These are phyloP conservation scores for Arthrobotrys musiformis DNA, from an alignment of 2,329 filamentous ascomycete species.

Conservation along the genomic window DNA sequence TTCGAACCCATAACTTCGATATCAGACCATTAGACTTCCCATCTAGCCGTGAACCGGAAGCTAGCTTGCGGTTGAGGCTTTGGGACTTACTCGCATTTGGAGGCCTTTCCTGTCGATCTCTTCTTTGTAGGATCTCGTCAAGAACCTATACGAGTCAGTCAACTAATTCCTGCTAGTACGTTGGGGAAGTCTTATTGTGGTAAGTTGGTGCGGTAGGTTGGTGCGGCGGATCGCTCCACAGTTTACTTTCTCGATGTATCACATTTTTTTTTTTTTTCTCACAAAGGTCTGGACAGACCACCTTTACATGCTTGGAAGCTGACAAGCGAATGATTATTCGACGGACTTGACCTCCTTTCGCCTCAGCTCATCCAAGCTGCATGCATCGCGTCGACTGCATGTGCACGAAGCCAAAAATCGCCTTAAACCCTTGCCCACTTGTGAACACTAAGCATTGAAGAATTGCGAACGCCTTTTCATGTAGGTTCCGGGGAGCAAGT, in stretches of 20 bases:
- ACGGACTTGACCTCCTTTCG: neutral
- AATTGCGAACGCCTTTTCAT: conserved; percentile 5
- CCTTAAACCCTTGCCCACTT: neutral
- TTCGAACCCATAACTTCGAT: neutral
- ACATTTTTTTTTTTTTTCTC: neutral
- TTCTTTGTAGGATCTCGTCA: neutral
- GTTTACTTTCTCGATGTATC: neutral
- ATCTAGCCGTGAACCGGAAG: neutral
- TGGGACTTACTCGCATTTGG: neutral
- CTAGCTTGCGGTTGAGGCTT: conserved; percentile 6
- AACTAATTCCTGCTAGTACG: neutral
- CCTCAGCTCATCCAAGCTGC: conserved; percentile 14
- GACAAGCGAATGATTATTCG: conserved; percentile 1
- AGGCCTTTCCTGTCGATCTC: neutral
- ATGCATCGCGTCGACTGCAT: conserved; percentile 24
- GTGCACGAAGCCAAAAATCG: neutral
- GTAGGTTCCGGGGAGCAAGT: neutral
- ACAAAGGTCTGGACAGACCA: neutral
- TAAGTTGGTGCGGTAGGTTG: neutral
- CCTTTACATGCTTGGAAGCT: neutral
- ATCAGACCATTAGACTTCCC: neutral
- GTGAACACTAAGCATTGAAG: neutral
- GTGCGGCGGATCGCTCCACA: conserved; percentile 1
- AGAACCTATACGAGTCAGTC: neutral
- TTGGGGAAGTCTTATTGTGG: neutral